Evolutionary conservation across 257 asterid genomes (phyloP).

Genomic region (Henckelia pumila): DNA sequence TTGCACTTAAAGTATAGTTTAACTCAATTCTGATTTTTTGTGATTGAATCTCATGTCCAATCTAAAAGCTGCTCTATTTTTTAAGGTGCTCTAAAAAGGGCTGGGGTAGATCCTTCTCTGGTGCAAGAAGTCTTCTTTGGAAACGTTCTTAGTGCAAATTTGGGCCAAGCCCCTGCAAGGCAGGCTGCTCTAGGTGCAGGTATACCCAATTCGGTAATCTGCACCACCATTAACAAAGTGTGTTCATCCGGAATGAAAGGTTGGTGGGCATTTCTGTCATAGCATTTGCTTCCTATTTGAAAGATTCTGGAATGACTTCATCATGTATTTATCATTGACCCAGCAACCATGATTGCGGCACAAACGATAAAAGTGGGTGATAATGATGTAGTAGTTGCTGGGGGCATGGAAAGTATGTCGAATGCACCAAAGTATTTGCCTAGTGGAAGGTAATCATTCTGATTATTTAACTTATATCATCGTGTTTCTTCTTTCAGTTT

Average conservation of each 20-base stretch:
- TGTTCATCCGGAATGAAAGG: constrained; percentile 99
- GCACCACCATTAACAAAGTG: constrained; percentile 92
- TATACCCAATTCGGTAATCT: constrained; percentile 74
- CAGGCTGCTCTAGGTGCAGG: constrained; percentile 98
- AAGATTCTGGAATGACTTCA: constrained; percentile 19
- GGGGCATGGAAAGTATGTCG: constrained; percentile 99
- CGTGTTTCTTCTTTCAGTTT: not conserved
- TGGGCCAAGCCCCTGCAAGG: constrained; percentile 99
- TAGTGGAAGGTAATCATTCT: constrained; percentile 58
- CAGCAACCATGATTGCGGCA: constrained; percentile 92
- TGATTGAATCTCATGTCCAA: not conserved
- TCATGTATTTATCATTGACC: constrained; percentile 13
- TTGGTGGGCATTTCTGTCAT: constrained; percentile 24
- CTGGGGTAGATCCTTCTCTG: constrained; percentile 70
- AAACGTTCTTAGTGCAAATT: constrained; percentile 91
- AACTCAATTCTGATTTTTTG: not conserved
- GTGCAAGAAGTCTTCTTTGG: constrained; percentile 97
- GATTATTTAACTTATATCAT: constrained; percentile 1
- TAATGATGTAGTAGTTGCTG: constrained; percentile 83
- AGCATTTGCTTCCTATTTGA: constrained; percentile 7
- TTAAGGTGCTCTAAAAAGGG: constrained; percentile 85
- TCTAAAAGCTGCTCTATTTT: constrained; percentile 18
- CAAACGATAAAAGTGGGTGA: constrained; percentile 67
- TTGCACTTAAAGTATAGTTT: not conserved
- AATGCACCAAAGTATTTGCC: constrained; percentile 83